Evolutionary conservation across 768 basidiomycete genomes (phyloP), one percentile per base, ranked within the genome.

Genomic region (Tricholoma matsutake): DNA sequence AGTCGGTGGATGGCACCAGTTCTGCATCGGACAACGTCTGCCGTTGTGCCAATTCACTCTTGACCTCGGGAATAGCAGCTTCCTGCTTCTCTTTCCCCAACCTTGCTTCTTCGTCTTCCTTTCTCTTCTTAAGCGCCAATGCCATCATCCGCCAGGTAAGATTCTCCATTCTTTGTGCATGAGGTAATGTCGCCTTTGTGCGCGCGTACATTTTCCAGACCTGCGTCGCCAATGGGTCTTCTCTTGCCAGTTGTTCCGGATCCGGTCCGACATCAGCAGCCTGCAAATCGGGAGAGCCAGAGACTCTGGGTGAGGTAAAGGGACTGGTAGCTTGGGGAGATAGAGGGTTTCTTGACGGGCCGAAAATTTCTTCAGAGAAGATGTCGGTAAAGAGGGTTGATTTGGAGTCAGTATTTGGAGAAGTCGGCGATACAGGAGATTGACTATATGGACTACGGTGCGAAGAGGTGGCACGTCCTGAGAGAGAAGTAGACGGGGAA

Each of bases 71-170:
- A 53, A 47, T 54, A 41, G 62, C 43, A 25, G 52, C 18, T 29
- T 53, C 58, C 29, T 54, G 62, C 64, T 65, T 66, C 56, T 65
- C 68, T 47, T 63, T 66, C 45, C 51, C 64, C 57, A 41, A 54
- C 31, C 59, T 60, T 37, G 67, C 69, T 62, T 75, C 75, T 62
- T 84, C 79, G 58, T 89, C 87, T 20, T 90, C 89, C 75, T 87
- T 87, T 78, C 89, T 88, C 83, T 91, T 96, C 80, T 90, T 89
- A 59, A 99, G 77, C 11, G 92, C 93, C 71, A 99, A 78, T 25
- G 95, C 91, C 96, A 98, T 98, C 94, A 98, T 92, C 61, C 97
- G 79, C 96, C 96, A 98, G 0, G 96, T 97, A 58, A 98, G 73
- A 71, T 98, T 98, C 78, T 98, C 97, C 93, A 99, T 95, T 69